Evolutionary conservation across 2,329 filamentous ascomycete genomes (phyloP), one percentile per base, ranked within the genome.

Genomic region (Penicillium janthinellum): DNA sequence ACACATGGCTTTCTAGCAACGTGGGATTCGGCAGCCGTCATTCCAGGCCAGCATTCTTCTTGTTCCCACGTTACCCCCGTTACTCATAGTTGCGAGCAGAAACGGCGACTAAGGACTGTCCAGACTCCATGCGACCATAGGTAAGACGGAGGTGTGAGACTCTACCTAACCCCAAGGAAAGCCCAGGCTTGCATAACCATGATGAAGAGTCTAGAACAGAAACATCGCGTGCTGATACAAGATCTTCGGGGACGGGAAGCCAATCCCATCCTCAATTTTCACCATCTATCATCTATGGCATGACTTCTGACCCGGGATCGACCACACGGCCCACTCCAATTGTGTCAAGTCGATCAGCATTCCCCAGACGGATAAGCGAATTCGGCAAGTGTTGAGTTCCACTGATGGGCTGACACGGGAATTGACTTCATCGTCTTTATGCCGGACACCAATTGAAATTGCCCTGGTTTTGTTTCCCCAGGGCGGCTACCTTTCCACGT

Each of bases 401-500:
- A 34, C n/a, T 49, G 31, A 20, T 17, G 47, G 47, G 28, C 47
- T 34, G 47, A 49, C 47, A 20, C 15, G 47, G 17, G 4, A 28
- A 45, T 15, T 15, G 2, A 17, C 2, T 31, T 28, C 45, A 20
- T 17, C n/a, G 7, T 31, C 4, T 45, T 10, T 15, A n/a, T 17
- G 22, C 15, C 15, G 20, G 25, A 1, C 31, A 15, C 17, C 38
- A n/a, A 4, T 15, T 52, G 15, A 0, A 3, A 50, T 25, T 2
- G 62, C 62, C 39, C 61, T 86, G 84, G 34, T 88, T 85, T 15
- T 85, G 85, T 3, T 84, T 81, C 15, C 75, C 81, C 2, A 80
- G 81, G 22, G 73, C 87, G 64, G 81, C 84, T 76, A 85, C 88
- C 70, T 88, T 88, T 69, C 84, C 87, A 74, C 85, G 88, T 73